These are phyloP conservation scores for Epithemia pelagica DNA, from an alignment of 108 stramenopile genomes.

Conservation along the genomic window DNA sequence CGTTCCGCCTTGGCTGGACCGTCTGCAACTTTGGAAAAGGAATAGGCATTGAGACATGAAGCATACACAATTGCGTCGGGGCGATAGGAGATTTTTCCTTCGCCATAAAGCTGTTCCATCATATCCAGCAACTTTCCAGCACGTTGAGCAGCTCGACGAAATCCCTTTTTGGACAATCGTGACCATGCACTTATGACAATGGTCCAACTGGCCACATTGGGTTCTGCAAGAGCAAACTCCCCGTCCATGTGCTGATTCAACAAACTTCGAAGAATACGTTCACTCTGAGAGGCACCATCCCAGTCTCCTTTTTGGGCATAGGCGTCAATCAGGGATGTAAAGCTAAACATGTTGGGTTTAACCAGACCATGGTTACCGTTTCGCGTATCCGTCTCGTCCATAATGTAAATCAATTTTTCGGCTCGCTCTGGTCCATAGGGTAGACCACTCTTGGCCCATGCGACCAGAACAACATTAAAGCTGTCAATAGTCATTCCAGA, in stretches of 20 bases:
- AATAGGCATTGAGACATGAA: conserved; percentile 50
- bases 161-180: conserved; percentile 31
- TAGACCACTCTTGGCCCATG: conserved; percentile 23
- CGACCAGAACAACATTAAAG: conserved; percentile 9
- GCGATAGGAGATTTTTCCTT: conserved; percentile 27
- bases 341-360: conserved; percentile 33
- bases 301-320: conserved; percentile 39
- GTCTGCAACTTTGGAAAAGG: conserved; percentile 27
- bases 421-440: conserved; percentile 56
- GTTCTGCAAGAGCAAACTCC: conserved; percentile 16
- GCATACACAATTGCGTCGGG: conserved; percentile 42
- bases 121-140: conserved; percentile 44
- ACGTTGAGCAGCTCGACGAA: conserved; percentile 40
- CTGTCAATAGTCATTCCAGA: conserved; percentile 23
- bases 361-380: conserved; percentile 14
- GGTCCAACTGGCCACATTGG: conserved; percentile 40
- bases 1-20: conserved; percentile 48
- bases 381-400: conserved; percentile 34
- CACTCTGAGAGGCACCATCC: conserved; percentile 22
- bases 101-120: conserved; percentile 45
- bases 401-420: conserved; percentile 41
- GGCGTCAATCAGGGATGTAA: conserved; percentile 42
- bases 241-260: conserved; percentile 26
- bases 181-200: conserved; percentile 41
- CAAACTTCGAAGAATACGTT: conserved; percentile 33